Evolutionary conservation across 1,139 yeast genomes (phyloP).

Genomic region (Wickerhamiella pararugosa): DNA sequence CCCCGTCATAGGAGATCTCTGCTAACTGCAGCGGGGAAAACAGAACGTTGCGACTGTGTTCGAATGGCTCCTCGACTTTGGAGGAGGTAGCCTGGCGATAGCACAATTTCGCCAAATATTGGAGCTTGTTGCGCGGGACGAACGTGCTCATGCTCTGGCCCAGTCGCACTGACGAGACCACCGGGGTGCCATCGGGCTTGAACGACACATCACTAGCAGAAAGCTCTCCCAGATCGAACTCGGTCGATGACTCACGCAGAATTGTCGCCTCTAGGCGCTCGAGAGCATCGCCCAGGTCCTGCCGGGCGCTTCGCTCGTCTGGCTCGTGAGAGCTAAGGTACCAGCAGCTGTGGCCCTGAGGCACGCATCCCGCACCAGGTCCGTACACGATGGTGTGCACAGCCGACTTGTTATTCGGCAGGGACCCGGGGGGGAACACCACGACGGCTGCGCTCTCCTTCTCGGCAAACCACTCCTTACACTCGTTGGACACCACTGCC

Average conservation of each 20-base stretch:
- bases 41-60: conserved; percentile 9
- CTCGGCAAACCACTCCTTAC: conserved; percentile 82
- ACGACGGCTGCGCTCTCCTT: conserved; percentile 75
- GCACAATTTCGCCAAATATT: conserved; percentile 62
- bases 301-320: conserved; percentile 38
- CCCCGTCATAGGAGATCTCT: conserved; percentile 83
- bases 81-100: conserved; percentile 53
- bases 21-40: conserved; percentile 13
- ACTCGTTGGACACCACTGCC: conserved; percentile 71
- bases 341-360: conserved; percentile 82
- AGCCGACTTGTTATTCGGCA: conserved; percentile 51
- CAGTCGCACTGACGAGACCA: conserved; percentile 64
- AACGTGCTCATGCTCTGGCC: conserved; percentile 76
- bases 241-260: conserved; percentile 55
- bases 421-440: conserved; percentile 82
- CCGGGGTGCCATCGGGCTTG: conserved; percentile 47
- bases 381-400: conserved; percentile 84
- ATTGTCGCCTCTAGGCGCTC: conserved; percentile 65
- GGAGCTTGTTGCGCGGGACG: conserved; percentile 66
- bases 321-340: conserved; percentile 62
- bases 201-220: conserved; percentile 42
- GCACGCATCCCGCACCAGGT: conserved; percentile 81
- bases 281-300: conserved; percentile 68
- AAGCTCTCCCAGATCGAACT: conserved; percentile 37
- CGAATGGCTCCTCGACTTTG: conserved; percentile 43